Evolutionary conservation across 306 rosid genomes (phyloP).

Genomic region (Datisca glomerata): DNA sequence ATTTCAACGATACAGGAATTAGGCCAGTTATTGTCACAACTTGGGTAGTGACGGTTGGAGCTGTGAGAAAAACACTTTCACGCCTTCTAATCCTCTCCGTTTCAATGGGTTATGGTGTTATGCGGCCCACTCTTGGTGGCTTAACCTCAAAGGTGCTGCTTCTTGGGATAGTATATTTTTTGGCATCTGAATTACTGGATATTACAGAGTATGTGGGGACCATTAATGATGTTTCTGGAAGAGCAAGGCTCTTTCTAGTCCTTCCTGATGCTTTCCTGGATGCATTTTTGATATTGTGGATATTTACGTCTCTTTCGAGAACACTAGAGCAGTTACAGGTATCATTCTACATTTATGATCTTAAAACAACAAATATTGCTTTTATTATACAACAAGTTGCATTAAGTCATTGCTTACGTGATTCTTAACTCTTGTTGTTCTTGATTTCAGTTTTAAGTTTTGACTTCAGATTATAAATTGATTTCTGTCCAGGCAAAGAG

Average conservation of each 20-base stretch:
- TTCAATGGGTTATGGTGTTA: constrained; percentile 98
- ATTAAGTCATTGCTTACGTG: not conserved
- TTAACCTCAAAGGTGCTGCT: constrained; percentile 89
- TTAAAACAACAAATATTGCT: too few species aligned
- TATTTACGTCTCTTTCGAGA: constrained; percentile 80
- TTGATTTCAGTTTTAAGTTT: not conserved
- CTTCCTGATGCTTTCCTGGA: constrained; percentile 92
- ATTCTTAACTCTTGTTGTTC: not conserved
- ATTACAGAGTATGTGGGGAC: constrained; percentile 88
- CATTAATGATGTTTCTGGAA: constrained; percentile 79
- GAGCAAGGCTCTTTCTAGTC: constrained; percentile 84
- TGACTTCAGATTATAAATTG: constrained; percentile 5
- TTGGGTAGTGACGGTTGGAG: constrained; percentile 86
- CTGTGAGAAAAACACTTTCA: constrained; percentile 63
- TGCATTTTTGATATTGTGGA: constrained; percentile 93
- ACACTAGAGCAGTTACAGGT: constrained; percentile 97
- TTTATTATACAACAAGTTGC: not conserved
- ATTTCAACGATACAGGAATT: constrained; percentile 66
- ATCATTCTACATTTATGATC: constrained; percentile 5
- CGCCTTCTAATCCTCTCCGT: constrained; percentile 75
- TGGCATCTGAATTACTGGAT: constrained; percentile 78
- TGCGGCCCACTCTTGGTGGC: constrained; percentile 95
- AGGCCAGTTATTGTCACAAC: constrained; percentile 72
- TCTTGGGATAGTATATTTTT: constrained; percentile 72
- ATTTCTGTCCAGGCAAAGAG: constrained; percentile 59